phyloP scores from a whole-genome alignment of 208 protist genomes.

The Wallacemonas sp. region DNA sequence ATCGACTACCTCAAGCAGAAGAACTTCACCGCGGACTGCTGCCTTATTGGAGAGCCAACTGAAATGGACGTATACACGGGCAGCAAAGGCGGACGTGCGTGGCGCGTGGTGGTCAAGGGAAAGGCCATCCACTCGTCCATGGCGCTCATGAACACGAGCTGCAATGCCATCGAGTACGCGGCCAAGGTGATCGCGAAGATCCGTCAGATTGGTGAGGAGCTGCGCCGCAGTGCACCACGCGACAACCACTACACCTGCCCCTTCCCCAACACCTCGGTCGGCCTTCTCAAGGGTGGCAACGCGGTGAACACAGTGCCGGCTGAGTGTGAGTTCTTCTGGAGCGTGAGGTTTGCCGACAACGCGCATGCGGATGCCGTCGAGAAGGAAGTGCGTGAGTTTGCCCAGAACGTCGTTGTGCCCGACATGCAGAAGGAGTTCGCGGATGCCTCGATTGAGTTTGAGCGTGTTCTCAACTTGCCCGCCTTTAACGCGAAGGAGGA shows the following conservation, averaged over 20 bases:
- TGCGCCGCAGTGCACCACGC: conserved; percentile 19
- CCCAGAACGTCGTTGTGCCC: conserved; percentile 28
- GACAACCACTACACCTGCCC: conserved; percentile 26
- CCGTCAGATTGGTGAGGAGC: conserved; percentile 24
- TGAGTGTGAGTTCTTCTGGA: conserved; percentile 41
- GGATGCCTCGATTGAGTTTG: conserved; percentile 26
- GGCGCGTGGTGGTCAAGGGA: conserved; percentile 32
- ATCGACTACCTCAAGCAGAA: conserved; percentile 23
- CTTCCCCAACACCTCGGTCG: conserved; percentile 28
- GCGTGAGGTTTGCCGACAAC: conserved; percentile 34
- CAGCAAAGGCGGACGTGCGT: conserved; percentile 31
- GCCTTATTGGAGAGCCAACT: conserved; percentile 50
- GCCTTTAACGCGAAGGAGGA: conserved; percentile 42
- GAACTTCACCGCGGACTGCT: conserved; percentile 40
- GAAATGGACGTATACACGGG: conserved; percentile 34
- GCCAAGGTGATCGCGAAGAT: conserved; percentile 47
- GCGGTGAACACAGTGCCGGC: conserved; percentile 59
- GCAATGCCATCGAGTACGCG: conserved; percentile 39
- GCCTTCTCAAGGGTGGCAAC: conserved; percentile 39
- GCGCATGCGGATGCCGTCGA: conserved; percentile 26
- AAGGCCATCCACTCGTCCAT: conserved; percentile 56
- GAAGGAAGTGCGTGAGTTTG: conserved; percentile 29
- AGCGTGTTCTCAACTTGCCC: conserved; percentile 7
- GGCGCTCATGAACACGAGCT: conserved; percentile 41
- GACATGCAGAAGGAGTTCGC: conserved; percentile 45